A percentile compares a stretch with the other conserved stretches of the same genome.
These are phyloP conservation scores for Kuraishia ogatae DNA, from an alignment of 805 yeast species.

Conservation along the genomic window DNA sequence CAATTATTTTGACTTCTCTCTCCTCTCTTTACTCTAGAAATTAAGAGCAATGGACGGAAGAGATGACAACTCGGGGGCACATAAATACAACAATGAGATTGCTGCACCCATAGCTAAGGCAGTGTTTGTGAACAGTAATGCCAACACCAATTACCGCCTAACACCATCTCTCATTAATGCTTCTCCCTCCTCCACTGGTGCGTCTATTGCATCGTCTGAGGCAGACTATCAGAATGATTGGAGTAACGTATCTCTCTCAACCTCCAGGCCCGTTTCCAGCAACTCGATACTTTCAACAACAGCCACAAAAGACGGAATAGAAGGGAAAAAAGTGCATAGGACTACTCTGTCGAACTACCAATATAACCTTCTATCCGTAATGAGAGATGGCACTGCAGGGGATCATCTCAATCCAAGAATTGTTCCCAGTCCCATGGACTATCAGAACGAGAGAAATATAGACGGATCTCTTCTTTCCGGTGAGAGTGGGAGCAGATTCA, in stretches of 20 bases:
- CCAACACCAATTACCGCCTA: neutral
- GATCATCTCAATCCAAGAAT: neutral
- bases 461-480: neutral
- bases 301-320: conserved; percentile 68
- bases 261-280: conserved; percentile 52
- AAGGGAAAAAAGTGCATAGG: conserved; percentile 49
- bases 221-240: conserved; percentile 16
- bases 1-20: too few relatives aligned
- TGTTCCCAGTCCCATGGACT: neutral
- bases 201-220: conserved; percentile 18
- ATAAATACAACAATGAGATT: neutral
- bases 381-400: conserved; percentile 10
- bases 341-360: conserved; percentile 30
- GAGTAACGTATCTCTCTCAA: conserved; percentile 7
- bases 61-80: neutral
- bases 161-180: neutral
- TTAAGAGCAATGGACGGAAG: neutral
- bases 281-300: conserved; percentile 60
- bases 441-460: neutral
- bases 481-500: neutral
- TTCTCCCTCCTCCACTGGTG: conserved; percentile 13
- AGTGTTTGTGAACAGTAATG: neutral
- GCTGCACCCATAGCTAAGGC: neutral
- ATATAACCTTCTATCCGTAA: conserved; percentile 24
- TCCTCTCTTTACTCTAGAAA: neutral